Conservation (phyloP, 2,329 filamentous ascomycete species). For the Aspergillus pseudoterreus region DNA sequence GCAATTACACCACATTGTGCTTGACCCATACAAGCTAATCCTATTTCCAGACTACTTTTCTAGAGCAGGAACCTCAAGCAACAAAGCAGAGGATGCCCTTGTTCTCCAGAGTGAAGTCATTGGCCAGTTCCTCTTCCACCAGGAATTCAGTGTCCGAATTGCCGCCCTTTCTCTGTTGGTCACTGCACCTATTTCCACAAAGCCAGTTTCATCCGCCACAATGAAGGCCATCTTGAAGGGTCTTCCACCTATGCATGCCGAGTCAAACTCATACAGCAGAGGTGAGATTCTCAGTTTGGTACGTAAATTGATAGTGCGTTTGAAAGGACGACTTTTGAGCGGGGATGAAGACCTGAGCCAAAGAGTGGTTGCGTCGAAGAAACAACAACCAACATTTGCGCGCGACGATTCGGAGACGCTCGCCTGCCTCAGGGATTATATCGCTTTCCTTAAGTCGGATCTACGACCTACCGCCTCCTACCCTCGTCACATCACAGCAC, state of each 20-base stretch:
- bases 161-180: constrained; percentile 79
- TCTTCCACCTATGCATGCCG: constrained; percentile 70
- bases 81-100: constrained; percentile 16
- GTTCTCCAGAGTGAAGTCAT: constrained; percentile 35
- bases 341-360: constrained; percentile 25
- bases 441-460: constrained; percentile 68
- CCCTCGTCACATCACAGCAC: constrained; percentile 77
- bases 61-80: constrained; percentile 13
- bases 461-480: constrained; percentile 81
- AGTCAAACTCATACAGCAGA: constrained; percentile 81
- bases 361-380: constrained; percentile 9
- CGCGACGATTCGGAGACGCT: constrained; percentile 48
- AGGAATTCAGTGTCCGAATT: constrained; percentile 64
- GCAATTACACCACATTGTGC: constrained; percentile 10
- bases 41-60: constrained; percentile 23
- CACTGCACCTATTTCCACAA: constrained; percentile 69
- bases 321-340: constrained; percentile 61
- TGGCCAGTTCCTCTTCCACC: constrained; percentile 40
- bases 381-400: constrained; percentile 31
- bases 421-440: constrained; percentile 69
- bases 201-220: constrained; percentile 62
- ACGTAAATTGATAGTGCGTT: constrained; percentile 71
- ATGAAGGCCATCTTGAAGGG: constrained; percentile 62
- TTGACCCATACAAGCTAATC: constrained; percentile 3
- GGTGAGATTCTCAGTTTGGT: constrained; percentile 74